Base-by-base conservation (phyloP, 202 grass and related monocot species). In the Panicum hallii region DNA sequence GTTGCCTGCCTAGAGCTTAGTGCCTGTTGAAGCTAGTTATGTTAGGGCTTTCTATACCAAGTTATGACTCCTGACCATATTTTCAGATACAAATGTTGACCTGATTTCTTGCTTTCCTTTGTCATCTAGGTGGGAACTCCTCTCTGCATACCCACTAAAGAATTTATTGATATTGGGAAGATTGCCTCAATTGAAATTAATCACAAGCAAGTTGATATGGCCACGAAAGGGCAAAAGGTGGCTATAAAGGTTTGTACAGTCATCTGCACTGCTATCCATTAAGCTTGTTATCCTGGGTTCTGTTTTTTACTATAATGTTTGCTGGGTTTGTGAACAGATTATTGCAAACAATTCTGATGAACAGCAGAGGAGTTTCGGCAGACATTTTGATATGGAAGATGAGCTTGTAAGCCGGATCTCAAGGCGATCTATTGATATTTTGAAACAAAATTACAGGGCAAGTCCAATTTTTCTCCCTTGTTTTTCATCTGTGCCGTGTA, bases 121-220 rank as follows among this genome's bases (percentile, higher is more conserved):
- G n/a, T 67, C 20, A 45, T 85, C 46, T 90, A 97, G 94, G 77
- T 97, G 42, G 94, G 94, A 22, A 92, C 92, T 13, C 94, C 94
- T 69, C 83, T 97, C 28, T 97, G 94, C 82, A 89, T 97, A 81
- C 94, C 94, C 79, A 90, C 77, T 5, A 88, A 89, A 74, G 92
- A 94, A 30, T 94, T 71, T 80, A 97, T 97, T 55, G 94, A 94
- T 73, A 94, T 97, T 87, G 94, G 94, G 45, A 97, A 85, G 88
- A 97, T 97, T 66, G 89, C 90, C 10, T 97, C 94, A 6, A 81
- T 97, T 46, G 94, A 97, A 84, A 97, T 97, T 68, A 97, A 97
- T 68, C 94, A 97, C 63, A 97, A 97, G 48, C 94, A 97, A 55
- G 94, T 97, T 23, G 94, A 97, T 8, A 67, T n/a, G 53, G 94